phyloP scores from a whole-genome alignment of 345 rosid genomes.

The Ricinus communis region DNA sequence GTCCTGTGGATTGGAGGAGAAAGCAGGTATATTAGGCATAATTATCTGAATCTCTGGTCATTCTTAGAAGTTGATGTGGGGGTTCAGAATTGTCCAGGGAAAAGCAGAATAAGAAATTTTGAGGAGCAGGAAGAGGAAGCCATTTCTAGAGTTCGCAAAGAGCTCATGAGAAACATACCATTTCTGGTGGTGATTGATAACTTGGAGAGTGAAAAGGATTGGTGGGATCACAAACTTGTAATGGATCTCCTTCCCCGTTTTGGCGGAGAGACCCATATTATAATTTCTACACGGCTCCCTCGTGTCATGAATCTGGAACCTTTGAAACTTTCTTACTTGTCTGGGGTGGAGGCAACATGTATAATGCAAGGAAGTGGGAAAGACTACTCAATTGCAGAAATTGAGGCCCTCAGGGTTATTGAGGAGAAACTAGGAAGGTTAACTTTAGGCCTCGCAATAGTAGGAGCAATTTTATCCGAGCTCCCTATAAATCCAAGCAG shows the following conservation, averaged over 20 bases:
- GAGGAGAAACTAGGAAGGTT: constrained; percentile 87
- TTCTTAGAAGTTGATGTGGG: constrained; percentile 82
- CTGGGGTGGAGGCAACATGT: constrained; percentile 79
- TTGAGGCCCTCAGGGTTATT: constrained; percentile 65
- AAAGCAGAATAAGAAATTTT: constrained; percentile 62
- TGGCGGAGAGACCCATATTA: constrained; percentile 87
- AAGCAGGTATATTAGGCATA: constrained; percentile 80
- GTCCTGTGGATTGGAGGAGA: constrained; percentile 95
- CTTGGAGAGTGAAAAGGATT: constrained; percentile 90
- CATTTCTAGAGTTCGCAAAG: constrained; percentile 64
- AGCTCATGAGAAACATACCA: constrained; percentile 89
- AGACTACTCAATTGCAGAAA: constrained; percentile 62
- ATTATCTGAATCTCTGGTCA: constrained; percentile 78
- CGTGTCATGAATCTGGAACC: constrained; percentile 88
- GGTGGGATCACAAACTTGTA: constrained; percentile 91
- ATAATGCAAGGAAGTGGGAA: constrained; percentile 75
- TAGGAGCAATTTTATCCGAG: constrained; percentile 83
- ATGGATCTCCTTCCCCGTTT: constrained; percentile 99
- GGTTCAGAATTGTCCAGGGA: constrained; percentile 54
- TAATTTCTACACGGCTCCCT: constrained; percentile 74
- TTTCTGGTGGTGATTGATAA: constrained; percentile 85
- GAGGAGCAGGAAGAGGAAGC: constrained; percentile 96
- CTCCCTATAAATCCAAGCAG: constrained; percentile 88
- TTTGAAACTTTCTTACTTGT: constrained; percentile 68
- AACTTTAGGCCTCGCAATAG: constrained; percentile 73